Evolutionary conservation across 306 rosid genomes (phyloP), one percentile per base, ranked within the genome.

Genomic region (Astragalus glycyphyllos): DNA sequence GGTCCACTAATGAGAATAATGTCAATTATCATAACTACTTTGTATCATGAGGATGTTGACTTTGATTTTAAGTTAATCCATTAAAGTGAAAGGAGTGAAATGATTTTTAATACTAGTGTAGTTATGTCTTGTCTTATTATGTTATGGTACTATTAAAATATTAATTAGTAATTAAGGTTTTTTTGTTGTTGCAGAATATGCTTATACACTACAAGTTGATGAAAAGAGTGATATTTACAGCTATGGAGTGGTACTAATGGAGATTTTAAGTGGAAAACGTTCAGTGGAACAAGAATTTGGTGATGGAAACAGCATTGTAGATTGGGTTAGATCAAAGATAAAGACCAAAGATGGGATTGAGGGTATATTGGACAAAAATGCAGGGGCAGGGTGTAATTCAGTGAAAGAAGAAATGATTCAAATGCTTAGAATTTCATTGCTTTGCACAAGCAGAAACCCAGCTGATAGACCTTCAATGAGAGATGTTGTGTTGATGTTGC

Each of bases 221-320:
- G 99, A 94, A 59, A 94, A 89, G 92, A 94, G 97, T 76, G 97
- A 91, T 10, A 94, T 94, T 0, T 94, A 90, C 60, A 94, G 97
- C 71, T 94, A 71, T 0, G 97, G 97, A 3, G 97, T 94, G 8
- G 92, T 94, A 63, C 48, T 91, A 11, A 83, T 91, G 91, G 99
- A 94, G 83, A 72, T 94, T 10, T 38, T 94, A 51, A 86, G 83
- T 26, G 92, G 97, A 0, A 91, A 83, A 55, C 80, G 90, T 23
- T 89, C 95, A 0, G 95, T 94, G 12, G 84, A 87, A 9, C 50
- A 88, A 0, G 95, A 86, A 42, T 94, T 94, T 8, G 99, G 99
- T 0, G 99, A 94, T 9, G 99, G 96, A 0, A 94, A 94, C 14
- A 94, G 91, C 74, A 77, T 91, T 2, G 99, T 91, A 23, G 96